Evolutionary conservation across 2,329 filamentous ascomycete genomes (phyloP).

Genomic region (Basipetospora chlamydospora): DNA sequence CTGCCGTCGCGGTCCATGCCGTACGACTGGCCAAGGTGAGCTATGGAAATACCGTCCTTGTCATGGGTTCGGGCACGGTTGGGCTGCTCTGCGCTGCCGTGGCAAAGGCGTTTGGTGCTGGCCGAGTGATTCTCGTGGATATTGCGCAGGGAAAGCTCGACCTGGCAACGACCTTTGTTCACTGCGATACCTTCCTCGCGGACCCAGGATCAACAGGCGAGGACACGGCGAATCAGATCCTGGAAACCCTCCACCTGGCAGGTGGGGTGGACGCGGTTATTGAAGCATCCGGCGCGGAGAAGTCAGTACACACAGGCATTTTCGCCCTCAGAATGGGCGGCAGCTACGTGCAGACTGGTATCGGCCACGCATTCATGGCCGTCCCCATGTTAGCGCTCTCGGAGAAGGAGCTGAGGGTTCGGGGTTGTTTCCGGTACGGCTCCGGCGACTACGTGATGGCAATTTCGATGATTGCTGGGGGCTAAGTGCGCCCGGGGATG

Average conservation of each 20-base stretch:
- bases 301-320: conserved; percentile 8
- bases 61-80: conserved; percentile 22
- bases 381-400: conserved; percentile 37
- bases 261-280: conserved; percentile 7
- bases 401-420: conserved; percentile 34
- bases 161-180: conserved; percentile 15
- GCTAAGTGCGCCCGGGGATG: conserved; percentile 1
- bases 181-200: conserved; percentile 5
- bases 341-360: conserved; percentile 38
- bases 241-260: not conserved
- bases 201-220: conserved; percentile 7
- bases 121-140: conserved; percentile 10
- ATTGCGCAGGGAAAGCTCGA: conserved; percentile 21
- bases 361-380: conserved; percentile 41
- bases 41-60: conserved; percentile 11
- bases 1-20: conserved; percentile 36
- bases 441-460: conserved; percentile 12
- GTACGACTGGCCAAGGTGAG: conserved; percentile 12
- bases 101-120: conserved; percentile 5
- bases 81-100: conserved; percentile 27
- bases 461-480: conserved; percentile 4
- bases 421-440: conserved; percentile 37
- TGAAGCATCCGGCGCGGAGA: conserved; percentile 10
- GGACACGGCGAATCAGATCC: conserved; percentile 11
- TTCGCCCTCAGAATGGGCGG: conserved; percentile 23